A percentile compares a stretch with the other conserved stretches of the same genome.
phyloP scores from a whole-genome alignment of 352 stramenopile species.

The Phytophthora pluvialis region DNA sequence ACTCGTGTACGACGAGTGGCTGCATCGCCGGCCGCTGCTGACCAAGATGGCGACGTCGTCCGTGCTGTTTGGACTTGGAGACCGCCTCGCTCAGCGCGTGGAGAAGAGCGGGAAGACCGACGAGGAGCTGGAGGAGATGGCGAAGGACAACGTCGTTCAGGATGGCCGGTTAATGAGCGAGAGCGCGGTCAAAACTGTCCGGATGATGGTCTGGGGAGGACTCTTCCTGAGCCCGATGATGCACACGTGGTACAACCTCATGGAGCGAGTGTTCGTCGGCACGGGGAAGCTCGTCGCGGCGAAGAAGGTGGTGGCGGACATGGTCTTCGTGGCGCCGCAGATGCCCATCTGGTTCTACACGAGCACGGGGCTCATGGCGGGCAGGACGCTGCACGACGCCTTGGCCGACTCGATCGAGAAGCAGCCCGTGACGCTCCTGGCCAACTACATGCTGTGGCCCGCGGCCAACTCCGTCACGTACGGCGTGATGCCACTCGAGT shows the following conservation, averaged over 20 bases:
- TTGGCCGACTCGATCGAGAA: slow-evolving; percentile 38
- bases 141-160: slow-evolving; percentile 8
- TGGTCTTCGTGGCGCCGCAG: slow-evolving; percentile 39
- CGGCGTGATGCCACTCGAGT: slow-evolving; percentile 41
- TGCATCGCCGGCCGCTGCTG: slow-evolving; percentile 50
- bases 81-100: slow-evolving; percentile 46
- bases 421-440: slow-evolving; percentile 32
- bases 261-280: slow-evolving; percentile 57
- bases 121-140: slow-evolving; percentile 21
- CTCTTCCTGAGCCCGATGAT: slow-evolving; percentile 85
- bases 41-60: slow-evolving; percentile 68
- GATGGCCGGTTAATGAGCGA: slow-evolving; percentile 19
- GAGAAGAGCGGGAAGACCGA: slow-evolving; percentile 29
- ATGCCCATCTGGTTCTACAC: slow-evolving; percentile 44
- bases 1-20: slow-evolving; percentile 51
- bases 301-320: slow-evolving; percentile 45
- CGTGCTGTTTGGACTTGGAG: slow-evolving; percentile 59
- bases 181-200: slow-evolving; percentile 37
- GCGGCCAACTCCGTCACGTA: slow-evolving; percentile 44
- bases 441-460: slow-evolving; percentile 46
- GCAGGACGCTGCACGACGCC: slow-evolving; percentile 25
- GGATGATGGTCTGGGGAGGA: slow-evolving; percentile 87
- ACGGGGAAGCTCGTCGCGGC: slow-evolving; percentile 28
- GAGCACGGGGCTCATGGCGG: slow-evolving; percentile 38
- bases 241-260: slow-evolving; percentile 90